A percentile compares a stretch with the other conserved stretches of the same genome.
Conservation (phyloP, 2,329 filamentous ascomycete genomes). For the Fusarium clavum region DNA sequence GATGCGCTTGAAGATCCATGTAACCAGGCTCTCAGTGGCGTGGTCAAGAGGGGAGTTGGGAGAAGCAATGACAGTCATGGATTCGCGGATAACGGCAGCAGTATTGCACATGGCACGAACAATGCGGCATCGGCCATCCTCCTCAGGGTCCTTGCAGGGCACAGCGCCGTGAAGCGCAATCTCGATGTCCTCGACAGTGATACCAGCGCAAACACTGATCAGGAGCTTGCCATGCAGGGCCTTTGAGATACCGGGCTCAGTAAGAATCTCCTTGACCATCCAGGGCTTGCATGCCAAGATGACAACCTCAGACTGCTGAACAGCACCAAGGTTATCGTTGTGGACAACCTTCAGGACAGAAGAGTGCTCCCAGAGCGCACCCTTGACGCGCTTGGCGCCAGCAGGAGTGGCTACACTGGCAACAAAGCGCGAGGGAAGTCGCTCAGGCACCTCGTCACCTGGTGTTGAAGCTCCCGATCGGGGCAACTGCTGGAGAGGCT, state of each 20-base stretch:
- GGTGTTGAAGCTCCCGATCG: conserved; percentile 58
- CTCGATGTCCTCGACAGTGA: conserved; percentile 76
- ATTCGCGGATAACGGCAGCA: conserved; percentile 80
- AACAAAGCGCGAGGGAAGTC: conserved; percentile 80
- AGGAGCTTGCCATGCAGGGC: conserved; percentile 84
- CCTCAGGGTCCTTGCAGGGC: conserved; percentile 58
- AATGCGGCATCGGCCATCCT: conserved; percentile 68
- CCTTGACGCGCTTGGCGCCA: conserved; percentile 75
- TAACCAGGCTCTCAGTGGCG: conserved; percentile 68
- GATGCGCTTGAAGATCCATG: conserved; percentile 81
- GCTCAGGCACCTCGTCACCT: conserved; percentile 61
- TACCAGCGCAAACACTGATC: conserved; percentile 83
- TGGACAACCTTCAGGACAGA: conserved; percentile 73
- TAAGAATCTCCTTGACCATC: conserved; percentile 76
- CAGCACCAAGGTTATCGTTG: conserved; percentile 77
- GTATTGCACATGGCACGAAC: conserved; percentile 90
- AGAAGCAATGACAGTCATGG: conserved; percentile 83
- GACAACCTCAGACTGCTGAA: conserved; percentile 76
- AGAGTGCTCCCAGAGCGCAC: conserved; percentile 72
- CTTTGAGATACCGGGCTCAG: conserved; percentile 73
- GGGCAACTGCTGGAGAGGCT: conserved; percentile 56
- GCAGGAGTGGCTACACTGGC: conserved; percentile 81
- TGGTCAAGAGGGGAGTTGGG: conserved; percentile 67
- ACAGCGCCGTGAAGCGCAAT: conserved; percentile 69
- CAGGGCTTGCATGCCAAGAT: conserved; percentile 86